phyloP scores from a whole-genome alignment of 345 rosid species.

The Trapa bicornis region DNA sequence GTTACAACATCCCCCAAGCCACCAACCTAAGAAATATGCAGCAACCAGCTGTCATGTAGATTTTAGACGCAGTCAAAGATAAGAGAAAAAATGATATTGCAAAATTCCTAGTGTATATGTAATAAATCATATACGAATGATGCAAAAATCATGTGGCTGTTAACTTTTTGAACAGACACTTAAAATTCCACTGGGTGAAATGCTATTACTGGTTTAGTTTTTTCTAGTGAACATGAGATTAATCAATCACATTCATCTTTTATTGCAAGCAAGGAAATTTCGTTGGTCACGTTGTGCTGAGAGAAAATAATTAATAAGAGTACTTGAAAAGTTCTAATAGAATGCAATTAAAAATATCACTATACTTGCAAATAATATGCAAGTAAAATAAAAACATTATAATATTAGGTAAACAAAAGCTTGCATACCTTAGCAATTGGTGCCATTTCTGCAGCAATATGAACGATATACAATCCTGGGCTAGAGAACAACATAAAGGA shows the following conservation, averaged over 20 bases:
- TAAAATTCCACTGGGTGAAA: neutral
- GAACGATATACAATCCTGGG: slow-evolving; percentile 70
- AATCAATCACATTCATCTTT: neutral
- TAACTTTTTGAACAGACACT: neutral
- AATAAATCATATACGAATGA: neutral
- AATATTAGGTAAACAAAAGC: slow-evolving; percentile 5
- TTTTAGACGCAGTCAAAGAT: neutral
- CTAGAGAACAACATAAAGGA: slow-evolving; percentile 44
- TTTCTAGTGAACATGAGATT: neutral
- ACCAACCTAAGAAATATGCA: slow-evolving; percentile 54
- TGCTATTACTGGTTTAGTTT: neutral
- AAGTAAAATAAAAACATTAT: neutral
- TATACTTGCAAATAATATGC: neutral
- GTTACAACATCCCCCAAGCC: slow-evolving; percentile 96
- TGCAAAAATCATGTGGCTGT: neutral
- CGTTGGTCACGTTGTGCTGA: neutral
- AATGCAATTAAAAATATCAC: neutral
- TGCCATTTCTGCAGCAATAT: slow-evolving; percentile 97
- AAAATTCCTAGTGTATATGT: neutral
- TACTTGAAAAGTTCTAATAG: neutral
- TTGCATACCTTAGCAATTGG: slow-evolving; percentile 91
- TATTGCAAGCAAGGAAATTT: neutral
- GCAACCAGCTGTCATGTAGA: slow-evolving; percentile 3
- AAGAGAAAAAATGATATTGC: neutral
- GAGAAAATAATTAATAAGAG: neutral